Evolutionary conservation across 139 green algal genomes (phyloP).

Genomic region (Chlamydomonas schloesseri): DNA sequence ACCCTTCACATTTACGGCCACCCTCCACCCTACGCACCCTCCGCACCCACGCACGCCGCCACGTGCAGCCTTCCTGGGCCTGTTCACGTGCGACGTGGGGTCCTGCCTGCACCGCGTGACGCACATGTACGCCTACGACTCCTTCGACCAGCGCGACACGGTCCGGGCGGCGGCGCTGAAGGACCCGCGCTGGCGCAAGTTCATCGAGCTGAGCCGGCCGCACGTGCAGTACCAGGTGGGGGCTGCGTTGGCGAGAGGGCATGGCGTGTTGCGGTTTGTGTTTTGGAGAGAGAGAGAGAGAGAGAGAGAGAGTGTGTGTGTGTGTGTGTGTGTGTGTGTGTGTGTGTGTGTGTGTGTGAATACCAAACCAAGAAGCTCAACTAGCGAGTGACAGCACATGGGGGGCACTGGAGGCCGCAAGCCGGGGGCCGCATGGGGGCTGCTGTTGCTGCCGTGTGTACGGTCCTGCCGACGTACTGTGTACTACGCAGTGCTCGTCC

Average conservation of each 20-base stretch:
- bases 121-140: conserved; percentile 68
- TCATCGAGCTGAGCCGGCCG: conserved; percentile 41
- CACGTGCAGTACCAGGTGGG: conserved; percentile 57
- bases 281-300: no score
- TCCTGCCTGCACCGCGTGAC: conserved; percentile 63
- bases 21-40: background rate
- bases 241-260: background rate
- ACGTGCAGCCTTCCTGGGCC: conserved; percentile 40
- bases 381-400: no score
- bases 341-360: no score
- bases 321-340: no score
- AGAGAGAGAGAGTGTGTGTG: no score
- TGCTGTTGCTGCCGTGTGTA: no score
- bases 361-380: no score
- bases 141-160: conserved; percentile 58
- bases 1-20: no score
- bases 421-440: no score
- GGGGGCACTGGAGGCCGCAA: no score
- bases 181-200: conserved; percentile 55
- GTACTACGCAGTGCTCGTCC: no score
- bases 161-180: conserved; percentile 30
- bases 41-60: background rate
- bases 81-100: conserved; percentile 69
- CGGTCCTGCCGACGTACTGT: no score
- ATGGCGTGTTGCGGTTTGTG: background rate